phyloP scores from a whole-genome alignment of 768 basidiomycete species.

The Neoboletus brunneissimus region DNA sequence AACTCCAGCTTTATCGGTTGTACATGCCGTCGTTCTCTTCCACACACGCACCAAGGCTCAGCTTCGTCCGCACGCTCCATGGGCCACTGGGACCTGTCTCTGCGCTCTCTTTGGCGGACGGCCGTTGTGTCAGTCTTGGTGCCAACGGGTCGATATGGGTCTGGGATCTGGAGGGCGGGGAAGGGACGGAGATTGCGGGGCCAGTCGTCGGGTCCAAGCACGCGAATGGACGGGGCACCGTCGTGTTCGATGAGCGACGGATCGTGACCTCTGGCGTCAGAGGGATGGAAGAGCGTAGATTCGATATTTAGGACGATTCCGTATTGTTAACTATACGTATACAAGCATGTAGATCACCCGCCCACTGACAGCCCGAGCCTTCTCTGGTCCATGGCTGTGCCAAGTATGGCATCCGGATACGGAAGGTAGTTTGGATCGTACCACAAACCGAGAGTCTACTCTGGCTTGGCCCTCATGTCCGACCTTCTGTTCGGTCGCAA shows the following conservation, averaged over 20 bases:
- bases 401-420: not conserved
- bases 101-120: constrained; percentile 73
- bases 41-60: constrained; percentile 58
- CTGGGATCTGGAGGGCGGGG: constrained; percentile 74
- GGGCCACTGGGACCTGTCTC: constrained; percentile 67
- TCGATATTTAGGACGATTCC: constrained; percentile 29
- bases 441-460: not conserved
- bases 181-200: constrained; percentile 35
- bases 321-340: not conserved
- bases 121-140: constrained; percentile 75
- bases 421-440: constrained; percentile 14
- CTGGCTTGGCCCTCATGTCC: constrained; percentile 13
- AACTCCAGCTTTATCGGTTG: constrained; percentile 74
- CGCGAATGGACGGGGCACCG: constrained; percentile 36
- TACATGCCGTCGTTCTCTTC: constrained; percentile 53
- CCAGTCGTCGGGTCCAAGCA: constrained; percentile 35
- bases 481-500: not conserved
- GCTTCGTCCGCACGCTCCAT: constrained; percentile 67
- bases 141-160: constrained; percentile 76
- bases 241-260: constrained; percentile 73
- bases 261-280: constrained; percentile 49
- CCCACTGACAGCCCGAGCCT: not conserved
- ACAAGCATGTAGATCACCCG: not conserved
- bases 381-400: not conserved
- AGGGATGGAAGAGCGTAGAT: constrained; percentile 35